A percentile compares a stretch with the other conserved stretches of the same genome.
phyloP scores from a whole-genome alignment of 2,329 filamentous ascomycete genomes.

The Chrysoporthe cubensis region DNA sequence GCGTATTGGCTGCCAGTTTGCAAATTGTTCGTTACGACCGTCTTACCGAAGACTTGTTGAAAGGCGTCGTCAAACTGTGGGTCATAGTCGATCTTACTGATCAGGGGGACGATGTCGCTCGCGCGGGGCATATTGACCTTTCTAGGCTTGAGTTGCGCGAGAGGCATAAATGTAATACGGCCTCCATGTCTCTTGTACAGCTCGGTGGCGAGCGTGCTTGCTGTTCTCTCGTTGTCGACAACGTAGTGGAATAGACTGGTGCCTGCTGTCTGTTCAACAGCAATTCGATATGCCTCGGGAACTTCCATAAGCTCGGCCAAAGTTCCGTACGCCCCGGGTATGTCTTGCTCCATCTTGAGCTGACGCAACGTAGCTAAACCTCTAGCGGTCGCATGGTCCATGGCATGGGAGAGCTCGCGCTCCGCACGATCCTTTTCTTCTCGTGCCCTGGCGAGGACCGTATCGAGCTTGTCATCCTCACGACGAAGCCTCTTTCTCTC shows the following conservation, averaged over 20 bases:
- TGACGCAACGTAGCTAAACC: slow-evolving; percentile 86
- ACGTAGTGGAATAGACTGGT: slow-evolving; percentile 94
- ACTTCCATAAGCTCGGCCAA: slow-evolving; percentile 92
- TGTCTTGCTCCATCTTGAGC: slow-evolving; percentile 76
- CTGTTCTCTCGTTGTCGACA: slow-evolving; percentile 88
- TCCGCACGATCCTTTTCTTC: slow-evolving; percentile 80
- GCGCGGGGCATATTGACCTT: slow-evolving; percentile 79
- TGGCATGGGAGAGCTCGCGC: slow-evolving; percentile 76
- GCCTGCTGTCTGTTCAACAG: slow-evolving; percentile 91
- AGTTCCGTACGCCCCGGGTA: slow-evolving; percentile 89
- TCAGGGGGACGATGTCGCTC: slow-evolving; percentile 83
- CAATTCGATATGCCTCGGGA: slow-evolving; percentile 80
- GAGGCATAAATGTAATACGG: slow-evolving; percentile 90
- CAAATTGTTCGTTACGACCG: slow-evolving; percentile 89
- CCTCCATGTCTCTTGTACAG: slow-evolving; percentile 81
- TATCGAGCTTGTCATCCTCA: slow-evolving; percentile 85
- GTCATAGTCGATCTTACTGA: slow-evolving; percentile 84
- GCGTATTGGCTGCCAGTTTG: slow-evolving; percentile 89
- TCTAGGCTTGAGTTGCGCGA: slow-evolving; percentile 77
- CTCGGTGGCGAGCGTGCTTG: slow-evolving; percentile 77
- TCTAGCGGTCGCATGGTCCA: slow-evolving; percentile 86
- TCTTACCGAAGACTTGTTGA: slow-evolving; percentile 93
- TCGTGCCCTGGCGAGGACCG: slow-evolving; percentile 74
- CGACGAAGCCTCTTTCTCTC: slow-evolving; percentile 86
- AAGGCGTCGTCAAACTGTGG: slow-evolving; percentile 80